Conservation (phyloP, 2,329 filamentous ascomycete species). For the Aureobasidium musti region DNA sequence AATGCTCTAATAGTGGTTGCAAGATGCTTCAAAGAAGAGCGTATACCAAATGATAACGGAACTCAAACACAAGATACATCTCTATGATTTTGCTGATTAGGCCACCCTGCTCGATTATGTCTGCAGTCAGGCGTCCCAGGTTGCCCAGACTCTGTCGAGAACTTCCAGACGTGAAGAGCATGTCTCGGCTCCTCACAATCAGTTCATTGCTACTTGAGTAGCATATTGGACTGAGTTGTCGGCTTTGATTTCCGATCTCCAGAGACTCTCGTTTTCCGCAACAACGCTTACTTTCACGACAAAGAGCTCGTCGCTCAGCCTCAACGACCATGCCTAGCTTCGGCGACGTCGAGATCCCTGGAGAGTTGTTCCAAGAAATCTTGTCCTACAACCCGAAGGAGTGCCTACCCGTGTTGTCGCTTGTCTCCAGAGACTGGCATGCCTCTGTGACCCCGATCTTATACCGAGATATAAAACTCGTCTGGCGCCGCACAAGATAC, state of each 20-base stretch:
- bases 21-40: not conserved
- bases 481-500: not conserved
- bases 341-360: not conserved
- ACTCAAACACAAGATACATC: not conserved
- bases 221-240: not conserved
- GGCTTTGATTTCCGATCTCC: not conserved
- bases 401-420: not conserved
- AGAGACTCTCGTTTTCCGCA: not conserved
- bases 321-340: not conserved
- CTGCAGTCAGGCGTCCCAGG: not conserved
- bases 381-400: not conserved
- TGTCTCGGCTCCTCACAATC: not conserved
- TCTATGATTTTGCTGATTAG: not conserved
- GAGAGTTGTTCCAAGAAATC: not conserved
- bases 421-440: not conserved
- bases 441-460: not conserved
- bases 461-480: not conserved
- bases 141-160: not conserved
- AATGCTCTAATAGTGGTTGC: not conserved
- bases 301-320: not conserved
- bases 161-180: not conserved
- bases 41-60: not conserved
- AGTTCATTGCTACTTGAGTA: not conserved
- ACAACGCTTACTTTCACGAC: not conserved
- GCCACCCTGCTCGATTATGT: not conserved